A percentile compares a stretch with the other conserved stretches of the same genome.
These are phyloP conservation scores for Meira nashicola DNA, from an alignment of 1,284 basidiomycete genomes.

Conservation along the genomic window DNA sequence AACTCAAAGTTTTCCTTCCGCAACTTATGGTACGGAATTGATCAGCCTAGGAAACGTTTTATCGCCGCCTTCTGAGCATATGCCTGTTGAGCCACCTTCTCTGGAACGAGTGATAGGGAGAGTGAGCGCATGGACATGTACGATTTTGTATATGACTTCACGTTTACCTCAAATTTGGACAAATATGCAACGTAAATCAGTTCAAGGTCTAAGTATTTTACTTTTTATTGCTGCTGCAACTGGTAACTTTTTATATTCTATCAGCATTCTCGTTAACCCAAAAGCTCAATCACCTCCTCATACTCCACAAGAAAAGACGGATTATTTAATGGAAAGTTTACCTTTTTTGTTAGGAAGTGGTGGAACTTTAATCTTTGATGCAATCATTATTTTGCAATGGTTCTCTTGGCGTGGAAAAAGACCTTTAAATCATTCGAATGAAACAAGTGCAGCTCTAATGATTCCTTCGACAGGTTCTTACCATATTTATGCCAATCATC, in stretches of 20 bases:
- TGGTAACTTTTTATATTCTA: slow-evolving; percentile 45
- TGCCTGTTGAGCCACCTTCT: neutral
- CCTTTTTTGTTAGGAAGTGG: slow-evolving; percentile 47
- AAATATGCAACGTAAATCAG: slow-evolving; percentile 41
- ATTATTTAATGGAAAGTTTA: slow-evolving; percentile 40
- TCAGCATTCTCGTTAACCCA: slow-evolving; percentile 39
- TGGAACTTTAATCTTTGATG: slow-evolving; percentile 49
- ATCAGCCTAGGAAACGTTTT: neutral
- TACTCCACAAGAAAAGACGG: slow-evolving; percentile 5
- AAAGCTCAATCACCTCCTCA: slow-evolving; percentile 18
- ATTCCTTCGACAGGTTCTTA: too few species aligned
- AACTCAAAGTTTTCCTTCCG: neutral
- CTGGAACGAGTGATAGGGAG: slow-evolving; percentile 33
- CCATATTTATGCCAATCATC: too few species aligned
- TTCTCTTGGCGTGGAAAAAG: slow-evolving; percentile 25
- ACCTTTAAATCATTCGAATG: neutral
- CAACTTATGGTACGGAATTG: neutral
- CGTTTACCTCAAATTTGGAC: slow-evolving; percentile 52
- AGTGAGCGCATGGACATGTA: slow-evolving; percentile 47
- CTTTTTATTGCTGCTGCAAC: slow-evolving; percentile 48
- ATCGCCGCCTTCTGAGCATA: neutral
- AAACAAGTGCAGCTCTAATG: too few species aligned
- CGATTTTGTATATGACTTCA: slow-evolving; percentile 50
- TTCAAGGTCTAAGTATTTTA: slow-evolving; percentile 43
- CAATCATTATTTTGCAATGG: slow-evolving; percentile 46